phyloP scores from a whole-genome alignment of 257 asterid genomes.

The Ilex aquifolium region DNA sequence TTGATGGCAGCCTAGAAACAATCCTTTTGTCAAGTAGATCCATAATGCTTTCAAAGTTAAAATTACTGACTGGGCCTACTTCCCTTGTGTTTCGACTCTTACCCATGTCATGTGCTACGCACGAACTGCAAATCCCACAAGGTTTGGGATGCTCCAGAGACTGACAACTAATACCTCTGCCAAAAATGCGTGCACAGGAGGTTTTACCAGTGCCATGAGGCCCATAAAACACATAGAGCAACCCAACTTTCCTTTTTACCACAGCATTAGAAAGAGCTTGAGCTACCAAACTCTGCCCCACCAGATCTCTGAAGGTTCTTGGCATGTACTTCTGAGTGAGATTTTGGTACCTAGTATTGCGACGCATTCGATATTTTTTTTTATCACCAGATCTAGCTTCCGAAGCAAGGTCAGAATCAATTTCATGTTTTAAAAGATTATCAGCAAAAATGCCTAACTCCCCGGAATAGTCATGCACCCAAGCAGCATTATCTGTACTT shows the following conservation, averaged over 20 bases:
- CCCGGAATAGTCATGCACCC: slow-evolving; percentile 81
- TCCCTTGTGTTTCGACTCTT: slow-evolving; percentile 57
- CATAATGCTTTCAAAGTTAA: slow-evolving; percentile 48
- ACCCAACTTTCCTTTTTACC: slow-evolving; percentile 52
- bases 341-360: slow-evolving; percentile 58
- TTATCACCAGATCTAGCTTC: slow-evolving; percentile 67
- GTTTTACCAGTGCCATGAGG: slow-evolving; percentile 94
- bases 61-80: slow-evolving; percentile 62
- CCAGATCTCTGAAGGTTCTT: slow-evolving; percentile 65
- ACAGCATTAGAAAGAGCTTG: slow-evolving; percentile 88
- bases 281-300: slow-evolving; percentile 85
- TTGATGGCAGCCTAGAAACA: slow-evolving; percentile 43
- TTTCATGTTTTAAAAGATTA: slow-evolving; percentile 58
- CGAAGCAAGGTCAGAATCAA: slow-evolving; percentile 74
- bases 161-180: slow-evolving; percentile 75
- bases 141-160: slow-evolving; percentile 67
- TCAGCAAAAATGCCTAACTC: slow-evolving; percentile 86
- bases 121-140: slow-evolving; percentile 72
- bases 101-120: slow-evolving; percentile 51
- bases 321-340: slow-evolving; percentile 85
- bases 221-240: slow-evolving; percentile 78
- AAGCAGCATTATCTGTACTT: slow-evolving; percentile 56
- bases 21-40: slow-evolving; percentile 45
- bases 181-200: slow-evolving; percentile 71
- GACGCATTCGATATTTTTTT: slow-evolving; percentile 30